A percentile compares a stretch with the other conserved stretches of the same genome.
phyloP scores from a whole-genome alignment of 176 grass and related monocot species.

The Rhynchospora pubera region DNA sequence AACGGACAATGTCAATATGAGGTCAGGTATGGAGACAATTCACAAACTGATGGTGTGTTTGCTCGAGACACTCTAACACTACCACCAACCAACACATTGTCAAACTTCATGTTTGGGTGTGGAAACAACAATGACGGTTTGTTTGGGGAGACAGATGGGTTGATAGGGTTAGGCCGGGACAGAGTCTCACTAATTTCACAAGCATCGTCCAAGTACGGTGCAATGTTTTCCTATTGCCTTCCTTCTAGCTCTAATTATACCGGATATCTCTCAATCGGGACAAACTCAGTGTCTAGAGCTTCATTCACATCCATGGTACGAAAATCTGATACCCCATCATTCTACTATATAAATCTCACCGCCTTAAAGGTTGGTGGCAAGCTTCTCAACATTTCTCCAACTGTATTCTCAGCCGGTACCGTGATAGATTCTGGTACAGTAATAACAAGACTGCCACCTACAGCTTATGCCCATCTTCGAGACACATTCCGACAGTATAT shows the following conservation, averaged over 20 bases:
- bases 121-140: conserved; percentile 38
- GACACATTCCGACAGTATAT: conserved; percentile 34
- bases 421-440: conserved; percentile 87
- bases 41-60: conserved; percentile 49
- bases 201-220: conserved; percentile 41
- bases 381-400: not conserved
- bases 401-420: conserved; percentile 39
- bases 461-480: conserved; percentile 44
- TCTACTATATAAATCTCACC: conserved; percentile 58
- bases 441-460: conserved; percentile 57
- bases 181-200: conserved; percentile 63
- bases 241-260: conserved; percentile 33
- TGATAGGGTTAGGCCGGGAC: conserved; percentile 55
- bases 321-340: conserved; percentile 26
- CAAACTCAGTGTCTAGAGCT: conserved; percentile 8
- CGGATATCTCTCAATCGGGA: conserved; percentile 53
- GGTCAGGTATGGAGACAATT: conserved; percentile 59
- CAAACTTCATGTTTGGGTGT: conserved; percentile 66
- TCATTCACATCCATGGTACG: conserved; percentile 52
- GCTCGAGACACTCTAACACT: conserved; percentile 57
- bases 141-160: conserved; percentile 50
- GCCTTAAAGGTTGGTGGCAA: conserved; percentile 45
- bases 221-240: conserved; percentile 76
- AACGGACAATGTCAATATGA: conserved; percentile 37
- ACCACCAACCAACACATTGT: conserved; percentile 11